Conservation (phyloP, 176 grass and related monocot species). For the Phyllostachys edulis region DNA sequence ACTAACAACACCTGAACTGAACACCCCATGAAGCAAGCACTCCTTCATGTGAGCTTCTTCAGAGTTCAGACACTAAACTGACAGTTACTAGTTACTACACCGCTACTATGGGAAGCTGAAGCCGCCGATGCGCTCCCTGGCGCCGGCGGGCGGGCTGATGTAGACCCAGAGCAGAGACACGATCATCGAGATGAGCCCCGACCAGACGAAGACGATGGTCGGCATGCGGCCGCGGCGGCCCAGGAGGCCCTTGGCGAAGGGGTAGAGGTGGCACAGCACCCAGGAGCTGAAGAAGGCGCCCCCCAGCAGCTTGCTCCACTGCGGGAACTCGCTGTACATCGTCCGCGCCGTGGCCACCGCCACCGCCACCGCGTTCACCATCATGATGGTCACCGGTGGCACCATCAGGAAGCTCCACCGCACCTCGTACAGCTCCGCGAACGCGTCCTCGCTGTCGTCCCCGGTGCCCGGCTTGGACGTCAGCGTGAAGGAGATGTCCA, state of each 20-base stretch:
- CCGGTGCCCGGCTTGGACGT: constrained; percentile 60
- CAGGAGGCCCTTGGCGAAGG: constrained; percentile 92
- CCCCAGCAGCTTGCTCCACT: constrained; percentile 92
- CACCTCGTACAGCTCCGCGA: constrained; percentile 76
- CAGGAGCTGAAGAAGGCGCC: constrained; percentile 97
- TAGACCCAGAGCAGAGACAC: constrained; percentile 90
- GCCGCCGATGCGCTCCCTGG: constrained; percentile 43
- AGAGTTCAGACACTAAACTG: background rate
- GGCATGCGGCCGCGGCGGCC: constrained; percentile 89
- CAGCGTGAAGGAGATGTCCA: constrained; percentile 90
- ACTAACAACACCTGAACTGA: background rate
- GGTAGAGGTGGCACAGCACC: constrained; percentile 95
- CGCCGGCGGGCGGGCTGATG: constrained; percentile 70
- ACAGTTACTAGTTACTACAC: background rate
- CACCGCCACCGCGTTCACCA: constrained; percentile 74
- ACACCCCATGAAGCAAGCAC: constrained; percentile 51
- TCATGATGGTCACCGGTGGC: constrained; percentile 92
- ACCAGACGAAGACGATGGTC: constrained; percentile 94
- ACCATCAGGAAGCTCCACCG: constrained; percentile 95
- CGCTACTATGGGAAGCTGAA: constrained; percentile 75
- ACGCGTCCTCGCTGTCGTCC: constrained; percentile 49
- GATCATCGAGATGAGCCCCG: constrained; percentile 71
- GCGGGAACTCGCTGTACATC: constrained; percentile 83
- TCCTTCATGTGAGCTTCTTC: constrained; percentile 36
- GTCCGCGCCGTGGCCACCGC: constrained; percentile 67